These are phyloP conservation scores for Solanum neorickii DNA, from an alignment of 257 asterid species.

Conservation along the genomic window DNA sequence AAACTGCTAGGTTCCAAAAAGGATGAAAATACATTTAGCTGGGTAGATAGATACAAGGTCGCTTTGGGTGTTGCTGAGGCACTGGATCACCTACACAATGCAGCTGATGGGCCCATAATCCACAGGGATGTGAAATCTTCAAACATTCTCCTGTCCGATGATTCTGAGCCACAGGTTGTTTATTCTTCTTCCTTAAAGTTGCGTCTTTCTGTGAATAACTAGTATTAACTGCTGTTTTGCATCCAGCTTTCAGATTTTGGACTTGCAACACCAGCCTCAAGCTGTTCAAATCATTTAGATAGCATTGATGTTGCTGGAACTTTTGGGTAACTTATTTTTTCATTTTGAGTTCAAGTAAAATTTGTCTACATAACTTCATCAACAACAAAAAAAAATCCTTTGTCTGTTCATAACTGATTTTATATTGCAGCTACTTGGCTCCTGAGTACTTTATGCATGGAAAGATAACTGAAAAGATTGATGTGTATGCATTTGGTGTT, in stretches of 20 bases:
- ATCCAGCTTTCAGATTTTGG: constrained; percentile 88
- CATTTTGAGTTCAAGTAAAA: not conserved
- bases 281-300: constrained; percentile 40
- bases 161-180: constrained; percentile 74
- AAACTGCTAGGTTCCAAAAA: constrained; percentile 32
- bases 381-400: not conserved
- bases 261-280: constrained; percentile 67
- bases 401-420: not conserved
- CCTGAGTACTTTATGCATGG: constrained; percentile 89
- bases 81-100: constrained; percentile 55
- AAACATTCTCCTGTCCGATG: constrained; percentile 77
- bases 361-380: not conserved
- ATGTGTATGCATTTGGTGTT: constrained; percentile 88
- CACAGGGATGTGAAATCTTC: constrained; percentile 96
- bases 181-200: not conserved
- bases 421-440: constrained; percentile 68
- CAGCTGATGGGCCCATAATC: constrained; percentile 38
- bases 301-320: constrained; percentile 79
- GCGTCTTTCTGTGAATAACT: not conserved
- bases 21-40: constrained; percentile 29
- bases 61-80: constrained; percentile 93
- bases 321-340: constrained; percentile 52
- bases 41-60: constrained; percentile 73
- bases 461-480: constrained; percentile 59
- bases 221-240: not conserved